Base-by-base conservation (phyloP, 2,329 filamentous ascomycete species). In the Cadophora malorum region DNA sequence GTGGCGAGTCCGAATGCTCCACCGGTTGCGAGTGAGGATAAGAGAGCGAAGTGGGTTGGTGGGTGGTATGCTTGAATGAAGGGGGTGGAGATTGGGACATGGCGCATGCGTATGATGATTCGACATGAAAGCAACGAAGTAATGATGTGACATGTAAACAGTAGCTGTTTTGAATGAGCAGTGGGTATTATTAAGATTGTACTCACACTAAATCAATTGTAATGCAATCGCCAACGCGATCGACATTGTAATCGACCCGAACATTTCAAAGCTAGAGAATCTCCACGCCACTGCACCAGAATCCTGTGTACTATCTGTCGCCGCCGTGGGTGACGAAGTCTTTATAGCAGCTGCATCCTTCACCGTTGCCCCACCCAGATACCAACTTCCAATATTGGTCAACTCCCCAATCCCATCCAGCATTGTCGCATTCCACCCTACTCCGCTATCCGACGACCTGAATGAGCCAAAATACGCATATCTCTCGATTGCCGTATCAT, bases 391-490 rank as follows among this genome's bases (percentile, higher is more conserved):
- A 52, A 67, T 67, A 45, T 63, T 59, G n/a, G 50, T 67, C 65
- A 67, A 53, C 1, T 52, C 56, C 21, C 65, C 65, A n/a, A 21
- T 52, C 3, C 38, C 50, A 52, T 63, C 52, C 21, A 67, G 23
- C 65, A 67, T 67, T 1, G 59, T 28, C 16, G 41, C 65, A 41
- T 67, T 67, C 59, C 59, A 63, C 2, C 65, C 65, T 4, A 67
- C 60, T 21, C 62, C 62, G 50, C 50, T 58, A 45, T 60, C 60
- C 14, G 60, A 67, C 8, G 49, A 38, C 14, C 65, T 49, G 41
- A 67, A 67, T 14, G 65, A 41, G 8, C 65, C 65, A 28, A 67
- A 67, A 41, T 73, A 73, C 7, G 71, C 69, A 35, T 67, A 67
- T 41, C 65, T 28, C 53, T 67, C 59, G 16, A 63, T 55, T 23